A percentile compares a stretch with the other conserved stretches of the same genome.
These are phyloP conservation scores for Mucor saturninus DNA, from an alignment of 371 early-diverging fungal genomes.

Conservation along the genomic window DNA sequence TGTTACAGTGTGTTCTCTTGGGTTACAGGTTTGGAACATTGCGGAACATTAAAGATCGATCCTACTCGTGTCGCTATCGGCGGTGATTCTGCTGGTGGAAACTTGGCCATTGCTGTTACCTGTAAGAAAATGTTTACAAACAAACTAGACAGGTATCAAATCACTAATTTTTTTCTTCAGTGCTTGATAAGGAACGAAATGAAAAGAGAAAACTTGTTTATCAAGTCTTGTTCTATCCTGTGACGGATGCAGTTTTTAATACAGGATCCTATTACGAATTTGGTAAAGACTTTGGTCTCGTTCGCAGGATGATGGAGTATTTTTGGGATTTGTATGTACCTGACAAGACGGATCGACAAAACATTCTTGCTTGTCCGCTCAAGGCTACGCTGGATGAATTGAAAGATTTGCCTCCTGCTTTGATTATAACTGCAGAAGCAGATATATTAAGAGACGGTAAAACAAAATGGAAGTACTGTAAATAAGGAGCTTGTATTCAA, in stretches of 20 bases:
- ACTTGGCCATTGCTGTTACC: slow-evolving; percentile 20
- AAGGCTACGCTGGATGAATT: slow-evolving; percentile 11
- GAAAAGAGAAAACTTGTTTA: slow-evolving; percentile 8
- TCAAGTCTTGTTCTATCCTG: slow-evolving; percentile 25
- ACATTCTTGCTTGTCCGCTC: slow-evolving; percentile 21
- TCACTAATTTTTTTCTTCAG: not conserved
- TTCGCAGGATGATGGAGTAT: slow-evolving; percentile 1
- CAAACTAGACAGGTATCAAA: not conserved
- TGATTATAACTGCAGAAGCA: slow-evolving; percentile 23
- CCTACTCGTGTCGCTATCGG: slow-evolving; percentile 23
- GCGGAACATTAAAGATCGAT: slow-evolving; percentile 17
- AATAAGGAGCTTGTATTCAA: not conserved
- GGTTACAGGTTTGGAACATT: slow-evolving; percentile 11
- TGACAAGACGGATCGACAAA: slow-evolving; percentile 5
- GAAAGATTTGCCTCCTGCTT: slow-evolving; percentile 19
- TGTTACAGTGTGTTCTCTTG: slow-evolving; percentile 28
- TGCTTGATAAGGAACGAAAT: slow-evolving; percentile 23
- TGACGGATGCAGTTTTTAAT: slow-evolving; percentile 8
- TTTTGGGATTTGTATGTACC: slow-evolving; percentile 23
- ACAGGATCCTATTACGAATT: slow-evolving; percentile 22
- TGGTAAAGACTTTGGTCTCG: slow-evolving; percentile 6
- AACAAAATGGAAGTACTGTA: not conserved
- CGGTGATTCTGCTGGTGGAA: slow-evolving; percentile 35
- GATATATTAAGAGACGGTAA: slow-evolving; percentile 25
- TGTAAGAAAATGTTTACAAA: slow-evolving; percentile 11